These are phyloP conservation scores for Psilocybe cubensis DNA, from an alignment of 768 basidiomycete species.

Conservation along the genomic window DNA sequence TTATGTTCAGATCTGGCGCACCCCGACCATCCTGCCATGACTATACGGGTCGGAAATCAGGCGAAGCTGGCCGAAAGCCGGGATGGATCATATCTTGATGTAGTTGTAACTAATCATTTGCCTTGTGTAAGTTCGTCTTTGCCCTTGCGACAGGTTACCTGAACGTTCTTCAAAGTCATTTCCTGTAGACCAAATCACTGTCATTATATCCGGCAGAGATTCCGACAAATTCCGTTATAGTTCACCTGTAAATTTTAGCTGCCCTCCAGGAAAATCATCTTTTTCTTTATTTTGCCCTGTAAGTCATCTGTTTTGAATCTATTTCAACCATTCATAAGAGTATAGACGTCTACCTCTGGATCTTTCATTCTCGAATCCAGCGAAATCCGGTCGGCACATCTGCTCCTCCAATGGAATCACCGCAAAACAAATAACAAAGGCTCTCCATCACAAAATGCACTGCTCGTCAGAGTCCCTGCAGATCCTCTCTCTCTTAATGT, in stretches of 20 bases:
- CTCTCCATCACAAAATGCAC: constrained; percentile 29
- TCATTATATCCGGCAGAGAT: constrained; percentile 66
- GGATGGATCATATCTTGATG: constrained; percentile 68
- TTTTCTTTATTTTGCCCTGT: constrained; percentile 76
- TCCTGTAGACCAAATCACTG: constrained; percentile 60
- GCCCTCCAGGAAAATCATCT: constrained; percentile 62
- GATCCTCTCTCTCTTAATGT: constrained; percentile 69
- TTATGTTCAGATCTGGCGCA: constrained; percentile 54
- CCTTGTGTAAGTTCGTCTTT: constrained; percentile 65
- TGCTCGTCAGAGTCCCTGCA: constrained; percentile 60
- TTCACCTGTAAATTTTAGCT: constrained; percentile 36
- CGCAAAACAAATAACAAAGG: constrained; percentile 40
- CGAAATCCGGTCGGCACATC: constrained; percentile 64
- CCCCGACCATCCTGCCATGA: constrained; percentile 71
- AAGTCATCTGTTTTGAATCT: constrained; percentile 25
- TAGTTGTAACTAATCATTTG: constrained; percentile 65
- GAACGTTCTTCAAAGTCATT: constrained; percentile 49
- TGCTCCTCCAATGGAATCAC: constrained; percentile 70
- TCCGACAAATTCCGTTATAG: constrained; percentile 62
- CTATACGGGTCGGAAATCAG: constrained; percentile 47
- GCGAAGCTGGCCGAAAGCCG: constrained; percentile 58
- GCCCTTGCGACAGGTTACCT: not conserved
- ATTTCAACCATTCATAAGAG: constrained; percentile 3
- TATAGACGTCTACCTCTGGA: constrained; percentile 72
- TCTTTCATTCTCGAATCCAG: constrained; percentile 68